Evolutionary conservation across 805 yeast species (phyloP), one percentile per base, ranked within the genome.

Genomic region (Saturnispora quitensis): DNA sequence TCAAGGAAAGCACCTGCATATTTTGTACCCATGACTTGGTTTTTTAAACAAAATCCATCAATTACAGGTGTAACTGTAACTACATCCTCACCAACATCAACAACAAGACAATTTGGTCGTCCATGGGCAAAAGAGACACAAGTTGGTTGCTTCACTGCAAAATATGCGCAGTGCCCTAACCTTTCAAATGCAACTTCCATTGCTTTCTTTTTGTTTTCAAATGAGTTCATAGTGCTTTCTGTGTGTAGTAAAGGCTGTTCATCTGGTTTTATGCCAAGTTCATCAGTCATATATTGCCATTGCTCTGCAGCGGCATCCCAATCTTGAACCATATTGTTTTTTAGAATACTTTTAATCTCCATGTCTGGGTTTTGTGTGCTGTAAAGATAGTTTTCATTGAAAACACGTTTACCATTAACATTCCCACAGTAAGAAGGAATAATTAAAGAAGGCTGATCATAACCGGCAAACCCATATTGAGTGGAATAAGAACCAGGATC

Each of bases 401-500:
- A 68, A 18, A 48, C 22, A 27, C 43, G 48, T 4, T 27, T 46
- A 7, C 22, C 46, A 35, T 50, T 53, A 45, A 51, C 55, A 51
- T 59, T 59, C 8, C 82, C 85, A 61, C 80, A 88, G 54, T 67
- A 76, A 0, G 96, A 86, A 3, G 97, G 93, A 12, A 83, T 66
- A 24, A 86, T 78, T 4, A 82, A 70, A 56, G 83, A 78, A 12
- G 99, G 99, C 50, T 80, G 76, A 63, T 90, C 97, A 52, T 89
- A 91, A 10, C 98, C 98, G 3, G 97, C 90, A 67, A 80, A 89
- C 1, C 99, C 99, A 18, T 84, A 80, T 50, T 91, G 80, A 6
- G 97, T 89, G 54, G 80, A 71, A 55, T 75, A 80, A 10, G 96
- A 84, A 35, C 98, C 98, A 1, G 96, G 90, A 62, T 93, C 98